Evolutionary conservation across 2,329 filamentous ascomycete species (phyloP), one percentile per base, ranked within the genome.

Genomic region (Alternaria sp.): DNA sequence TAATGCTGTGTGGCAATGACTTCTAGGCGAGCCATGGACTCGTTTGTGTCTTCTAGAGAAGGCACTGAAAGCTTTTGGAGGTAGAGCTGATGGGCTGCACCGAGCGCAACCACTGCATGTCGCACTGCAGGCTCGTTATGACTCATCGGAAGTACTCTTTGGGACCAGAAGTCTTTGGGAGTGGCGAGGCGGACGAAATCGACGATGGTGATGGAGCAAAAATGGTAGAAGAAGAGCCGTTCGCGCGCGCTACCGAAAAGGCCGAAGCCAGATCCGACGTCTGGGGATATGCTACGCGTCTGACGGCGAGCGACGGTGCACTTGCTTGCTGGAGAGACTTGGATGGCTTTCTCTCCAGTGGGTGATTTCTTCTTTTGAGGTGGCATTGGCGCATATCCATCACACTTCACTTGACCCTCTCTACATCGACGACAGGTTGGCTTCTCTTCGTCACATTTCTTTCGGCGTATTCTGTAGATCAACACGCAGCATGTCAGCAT

Each of bases 401-500:
- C 61, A 28, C 61, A 64, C 43, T 64, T 64, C 7, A 53, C 52
- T 15, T 44, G 51, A n/a, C 54, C 51, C 26, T 61, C 53, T 36
- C 57, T 36, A 46, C 61, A 64, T n/a, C 61, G 57, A 15, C 58
- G 51, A 13, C 61, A 64, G 46, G 45, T 64, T 52, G 61, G 61
- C 32, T 61, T 64, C 52, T 64, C 61, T 53, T 64, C 61, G 46
- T 64, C 61, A 47, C 61, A 64, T 57, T 64, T 64, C 40, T 64
- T 64, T 32, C 61, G 46, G 4, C 61, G 61, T 50, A 52, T 57
- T 57, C 61, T 64, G 17, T 13, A 36, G 23, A 43, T n/a, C 19
- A 52, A 56, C n/a, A 57, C 8, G 26, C 49, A 13, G 36, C 30
- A 36, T 49, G 57, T 59, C 36, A 59, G 57, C 17, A 15, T 44